Base-by-base conservation (phyloP, 1,284 basidiomycete species). In the Tilletia caries region DNA sequence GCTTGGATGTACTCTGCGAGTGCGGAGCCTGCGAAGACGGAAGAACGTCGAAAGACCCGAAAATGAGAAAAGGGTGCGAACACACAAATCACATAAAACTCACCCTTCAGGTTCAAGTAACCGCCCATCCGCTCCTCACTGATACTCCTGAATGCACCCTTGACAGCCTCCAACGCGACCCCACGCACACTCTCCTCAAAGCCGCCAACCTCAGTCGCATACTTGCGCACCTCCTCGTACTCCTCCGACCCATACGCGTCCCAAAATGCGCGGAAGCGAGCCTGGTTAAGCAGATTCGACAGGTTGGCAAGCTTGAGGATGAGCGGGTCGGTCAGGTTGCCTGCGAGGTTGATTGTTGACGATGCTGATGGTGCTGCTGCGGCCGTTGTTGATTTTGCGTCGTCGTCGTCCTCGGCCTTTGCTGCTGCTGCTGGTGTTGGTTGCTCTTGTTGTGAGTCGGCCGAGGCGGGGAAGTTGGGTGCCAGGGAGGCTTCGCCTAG, bases 251-350 rank as follows among this genome's bases (percentile, higher is more conserved):
- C 65, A 25, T 73, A 71, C 33, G 88, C 85, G 68, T 86, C 82
- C 93, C 93, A 96, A 86, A 97, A 96, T 15, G 89, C 88, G 41
- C 92, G 90, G 87, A 95, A 96, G 71, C 91, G 90, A 83, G 93
- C 95, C 76, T 92, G 89, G 80, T 91, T 90, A 68, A 95, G 88
- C 65, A 92, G 87, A 72, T 87, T 88, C 83, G 92, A 89, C 32
- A 96, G 87, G 66, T 86, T 85, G 71, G 89, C 89, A 70, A 97
- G 88, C 68, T 88, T 85, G 20, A 92, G 92, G 65, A 96, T 88
- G 74, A 92, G 86, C 32, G 86, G 71, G 67, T 82, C 80, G 54
- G 74, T 74, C 29, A 80, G 65, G 71, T 76, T 75, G 10, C 79
- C 80, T 0, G 80, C 76, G n/a, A 88, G 74, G 84, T 83, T 66